Evolutionary conservation across 139 green algal species (phyloP).

Genomic region (Closterium sp.): DNA sequence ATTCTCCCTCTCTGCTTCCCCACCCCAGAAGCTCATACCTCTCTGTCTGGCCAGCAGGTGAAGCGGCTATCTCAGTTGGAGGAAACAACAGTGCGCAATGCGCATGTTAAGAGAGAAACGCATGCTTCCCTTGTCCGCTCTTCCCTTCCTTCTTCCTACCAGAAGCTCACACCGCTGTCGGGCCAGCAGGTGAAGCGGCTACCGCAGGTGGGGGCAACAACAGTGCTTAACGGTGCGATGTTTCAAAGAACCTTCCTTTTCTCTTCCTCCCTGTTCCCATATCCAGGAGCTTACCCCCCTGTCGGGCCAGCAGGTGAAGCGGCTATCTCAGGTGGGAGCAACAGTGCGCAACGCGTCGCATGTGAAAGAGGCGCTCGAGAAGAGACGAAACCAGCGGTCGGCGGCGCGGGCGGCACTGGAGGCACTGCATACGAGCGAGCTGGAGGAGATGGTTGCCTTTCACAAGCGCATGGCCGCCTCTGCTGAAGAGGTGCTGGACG

Average conservation of each 20-base stretch:
- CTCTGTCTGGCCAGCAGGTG: too few relatives aligned
- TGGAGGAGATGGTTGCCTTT: conserved; percentile 16
- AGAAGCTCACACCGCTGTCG: too few relatives aligned
- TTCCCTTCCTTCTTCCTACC: too few relatives aligned
- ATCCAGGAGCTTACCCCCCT: conserved; percentile 33
- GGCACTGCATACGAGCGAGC: conserved; percentile 11
- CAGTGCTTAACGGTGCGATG: too few relatives aligned
- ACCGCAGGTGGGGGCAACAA: too few relatives aligned
- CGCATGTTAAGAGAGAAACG: too few relatives aligned
- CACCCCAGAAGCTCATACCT: too few relatives aligned
- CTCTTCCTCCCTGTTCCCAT: background rate
- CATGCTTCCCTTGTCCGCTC: too few relatives aligned
- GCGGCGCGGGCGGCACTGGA: background rate
- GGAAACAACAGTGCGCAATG: too few relatives aligned
- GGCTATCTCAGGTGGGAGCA: conserved; percentile 27
- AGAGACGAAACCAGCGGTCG: background rate
- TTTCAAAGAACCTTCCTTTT: background rate
- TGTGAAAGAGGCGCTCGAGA: conserved; percentile 3
- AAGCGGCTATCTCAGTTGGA: too few relatives aligned
- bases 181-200: too few relatives aligned
- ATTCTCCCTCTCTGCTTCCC: too few relatives aligned
- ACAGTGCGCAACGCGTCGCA: conserved; percentile 39
- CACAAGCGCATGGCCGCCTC: conserved; percentile 32
- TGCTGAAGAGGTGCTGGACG: conserved; percentile 32
- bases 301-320: conserved; percentile 7